Base-by-base conservation (phyloP, 2,329 filamentous ascomycete species). In the Exophiala aquamarina region DNA sequence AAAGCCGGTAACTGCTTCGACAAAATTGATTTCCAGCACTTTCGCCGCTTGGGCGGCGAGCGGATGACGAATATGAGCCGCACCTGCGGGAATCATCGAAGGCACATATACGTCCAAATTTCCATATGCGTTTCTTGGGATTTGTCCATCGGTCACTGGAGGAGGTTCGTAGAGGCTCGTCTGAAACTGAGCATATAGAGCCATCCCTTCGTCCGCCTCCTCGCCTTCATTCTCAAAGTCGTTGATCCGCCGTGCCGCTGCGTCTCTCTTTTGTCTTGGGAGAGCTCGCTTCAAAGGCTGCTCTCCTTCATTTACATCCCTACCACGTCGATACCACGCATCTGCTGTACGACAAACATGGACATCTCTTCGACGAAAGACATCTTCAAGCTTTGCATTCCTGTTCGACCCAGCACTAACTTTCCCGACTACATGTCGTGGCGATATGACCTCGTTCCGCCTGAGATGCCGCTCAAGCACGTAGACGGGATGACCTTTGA, bases 1-100 rank as follows among this genome's bases (percentile, higher is more conserved):
- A 61, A 97, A 98, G 0, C 92, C 92, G 0, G 86, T 93, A 4
- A 98, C 81, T 0, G 93, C 93, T 23, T 92, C 89, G 2, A 89
- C 89, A 64, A 87, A 95, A 67, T 97, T 90, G 14, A 97, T 77
- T 0, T 84, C 84, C 1, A 96, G 67, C 19, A 84, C 67, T 52
- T 83, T 80, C 10, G 70, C 66, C n/a, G 74, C 82, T 7, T 81
- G 79, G 9, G 70, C 61, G 2, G 82, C 82, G 5, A 84, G 54
- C 11, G 72, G 66, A 51, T 79, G 73, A 41, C 69, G 70, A 20
- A 85, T 68, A 55, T 84, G 81, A 11, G 70, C 66, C n/a, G 73
- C 82, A 3, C 82, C 82, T 11, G 70, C 61, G 3, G 82, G 82
- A 6, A 84, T 72, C 82, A 85, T 85, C 21, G 73, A 81, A 0